Evolutionary conservation across 257 asterid species (phyloP).

Genomic region (Fraxinus quadrangulata): DNA sequence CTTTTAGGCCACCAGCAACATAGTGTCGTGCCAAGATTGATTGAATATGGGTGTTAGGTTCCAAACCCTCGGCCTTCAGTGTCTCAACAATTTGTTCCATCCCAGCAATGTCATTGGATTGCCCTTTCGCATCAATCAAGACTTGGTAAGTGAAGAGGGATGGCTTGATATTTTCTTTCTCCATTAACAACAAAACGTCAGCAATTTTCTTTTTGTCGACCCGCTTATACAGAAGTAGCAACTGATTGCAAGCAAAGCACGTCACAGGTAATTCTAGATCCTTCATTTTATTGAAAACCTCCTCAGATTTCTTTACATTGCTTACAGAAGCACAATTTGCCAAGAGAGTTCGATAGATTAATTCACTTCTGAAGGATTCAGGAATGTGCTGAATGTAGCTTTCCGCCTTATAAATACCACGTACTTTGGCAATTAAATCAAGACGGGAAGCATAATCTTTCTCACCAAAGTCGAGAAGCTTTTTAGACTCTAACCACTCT

Average conservation of each 20-base stretch:
- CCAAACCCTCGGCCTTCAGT: conserved; percentile 63
- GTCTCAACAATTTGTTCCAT: conserved; percentile 71
- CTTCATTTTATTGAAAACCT: conserved; percentile 70
- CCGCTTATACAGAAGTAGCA: conserved; percentile 68
- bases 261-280: conserved; percentile 51
- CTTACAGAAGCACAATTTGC: conserved; percentile 51
- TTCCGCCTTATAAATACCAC: conserved; percentile 67
- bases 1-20: conserved; percentile 46
- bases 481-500: conserved; percentile 66
- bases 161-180: conserved; percentile 58
- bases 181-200: conserved; percentile 63
- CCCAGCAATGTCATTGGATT: conserved; percentile 59
- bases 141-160: conserved; percentile 61
- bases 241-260: conserved; percentile 64
- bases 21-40: conserved; percentile 50
- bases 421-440: conserved; percentile 73
- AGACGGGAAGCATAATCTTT: conserved; percentile 60
- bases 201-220: conserved; percentile 59
- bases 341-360: conserved; percentile 61
- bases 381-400: conserved; percentile 60
- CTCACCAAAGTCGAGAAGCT: conserved; percentile 44
- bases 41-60: conserved; percentile 39
- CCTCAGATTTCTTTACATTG: conserved; percentile 60
- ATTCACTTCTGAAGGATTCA: conserved; percentile 56
- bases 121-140: conserved; percentile 63